These are phyloP conservation scores for Russula sp. DNA, from an alignment of 768 basidiomycete genomes.

Conservation along the genomic window DNA sequence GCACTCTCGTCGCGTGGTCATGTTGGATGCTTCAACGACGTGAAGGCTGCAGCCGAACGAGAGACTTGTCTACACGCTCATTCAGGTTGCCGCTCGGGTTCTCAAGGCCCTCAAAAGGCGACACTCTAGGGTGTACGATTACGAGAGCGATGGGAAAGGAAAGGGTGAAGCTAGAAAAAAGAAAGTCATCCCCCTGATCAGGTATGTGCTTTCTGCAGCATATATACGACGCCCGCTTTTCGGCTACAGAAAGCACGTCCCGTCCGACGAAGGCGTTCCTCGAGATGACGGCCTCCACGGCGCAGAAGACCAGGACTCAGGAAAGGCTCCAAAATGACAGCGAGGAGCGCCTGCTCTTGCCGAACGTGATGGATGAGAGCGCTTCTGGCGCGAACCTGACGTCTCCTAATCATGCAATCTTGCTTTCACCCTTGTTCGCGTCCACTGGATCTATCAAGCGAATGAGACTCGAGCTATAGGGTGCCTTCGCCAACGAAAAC, in stretches of 20 bases:
- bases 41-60: slow-evolving; percentile 61
- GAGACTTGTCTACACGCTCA: slow-evolving; percentile 78
- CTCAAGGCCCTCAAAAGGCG: slow-evolving; percentile 77
- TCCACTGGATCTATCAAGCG: slow-evolving; percentile 69
- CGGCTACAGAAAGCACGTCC: slow-evolving; percentile 50
- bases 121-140: slow-evolving; percentile 79
- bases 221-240: neutral
- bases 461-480: slow-evolving; percentile 78
- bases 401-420: slow-evolving; percentile 88
- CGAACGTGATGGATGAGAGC: slow-evolving; percentile 93
- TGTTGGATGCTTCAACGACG: slow-evolving; percentile 72
- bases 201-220: slow-evolving; percentile 38
- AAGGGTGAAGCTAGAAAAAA: slow-evolving; percentile 73
- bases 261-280: slow-evolving; percentile 72
- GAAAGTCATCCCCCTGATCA: slow-evolving; percentile 61
- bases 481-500: slow-evolving; percentile 65
- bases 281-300: slow-evolving; percentile 75
- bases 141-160: slow-evolving; percentile 60
- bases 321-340: slow-evolving; percentile 81
- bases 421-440: slow-evolving; percentile 86
- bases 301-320: slow-evolving; percentile 72
- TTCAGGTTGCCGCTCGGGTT: slow-evolving; percentile 67
- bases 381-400: slow-evolving; percentile 93
- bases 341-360: slow-evolving; percentile 70
- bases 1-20: slow-evolving; percentile 93